Percentiles rank a stretch among this genome's conserved stretches.
These are phyloP conservation scores for Trypanosoma rangeli DNA, from an alignment of 208 protist species.

Conservation along the genomic window DNA sequence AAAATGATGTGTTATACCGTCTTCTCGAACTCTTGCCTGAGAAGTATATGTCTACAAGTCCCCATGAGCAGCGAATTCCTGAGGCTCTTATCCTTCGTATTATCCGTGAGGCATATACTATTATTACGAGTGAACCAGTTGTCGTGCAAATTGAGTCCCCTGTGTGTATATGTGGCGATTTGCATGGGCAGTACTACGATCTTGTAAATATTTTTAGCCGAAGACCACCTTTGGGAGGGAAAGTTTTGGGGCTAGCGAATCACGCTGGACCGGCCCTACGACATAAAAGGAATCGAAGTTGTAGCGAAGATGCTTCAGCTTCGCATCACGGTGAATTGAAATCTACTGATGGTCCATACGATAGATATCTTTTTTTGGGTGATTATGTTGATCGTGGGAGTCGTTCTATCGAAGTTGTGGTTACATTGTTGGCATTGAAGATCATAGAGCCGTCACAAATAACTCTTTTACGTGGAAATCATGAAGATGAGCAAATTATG, in stretches of 20 bases:
- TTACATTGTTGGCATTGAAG: constrained; percentile 94
- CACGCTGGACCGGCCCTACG: constrained; percentile 2
- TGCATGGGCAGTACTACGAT: constrained; percentile 98
- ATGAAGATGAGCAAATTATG: constrained; percentile 99
- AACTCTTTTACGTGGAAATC: constrained; percentile 98
- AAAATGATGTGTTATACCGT: constrained; percentile 75
- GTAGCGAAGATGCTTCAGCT: constrained; percentile 7
- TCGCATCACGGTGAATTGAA: constrained; percentile 3
- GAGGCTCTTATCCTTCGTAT: constrained; percentile 70
- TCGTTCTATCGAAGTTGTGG: constrained; percentile 95
- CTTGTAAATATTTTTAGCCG: constrained; percentile 95
- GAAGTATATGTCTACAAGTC: constrained; percentile 56
- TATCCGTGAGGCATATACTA: constrained; percentile 43
- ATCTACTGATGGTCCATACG: constrained; percentile 36
- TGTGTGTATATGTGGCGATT: constrained; percentile 97
- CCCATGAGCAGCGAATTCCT: constrained; percentile 59
- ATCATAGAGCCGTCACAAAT: constrained; percentile 97
- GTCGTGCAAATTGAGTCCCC: constrained; percentile 73
- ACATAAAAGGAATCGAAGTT: constrained; percentile 10
- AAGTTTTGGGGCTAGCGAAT: constrained; percentile 30
- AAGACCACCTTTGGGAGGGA: constrained; percentile 62
- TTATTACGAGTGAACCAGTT: constrained; percentile 74
- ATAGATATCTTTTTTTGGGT: constrained; percentile 94
- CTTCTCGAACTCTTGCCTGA: constrained; percentile 71
- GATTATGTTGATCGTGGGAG: constrained; percentile 98